phyloP scores from a whole-genome alignment of 2,329 filamentous ascomycete genomes.

The Fusarium sarcochroum region DNA sequence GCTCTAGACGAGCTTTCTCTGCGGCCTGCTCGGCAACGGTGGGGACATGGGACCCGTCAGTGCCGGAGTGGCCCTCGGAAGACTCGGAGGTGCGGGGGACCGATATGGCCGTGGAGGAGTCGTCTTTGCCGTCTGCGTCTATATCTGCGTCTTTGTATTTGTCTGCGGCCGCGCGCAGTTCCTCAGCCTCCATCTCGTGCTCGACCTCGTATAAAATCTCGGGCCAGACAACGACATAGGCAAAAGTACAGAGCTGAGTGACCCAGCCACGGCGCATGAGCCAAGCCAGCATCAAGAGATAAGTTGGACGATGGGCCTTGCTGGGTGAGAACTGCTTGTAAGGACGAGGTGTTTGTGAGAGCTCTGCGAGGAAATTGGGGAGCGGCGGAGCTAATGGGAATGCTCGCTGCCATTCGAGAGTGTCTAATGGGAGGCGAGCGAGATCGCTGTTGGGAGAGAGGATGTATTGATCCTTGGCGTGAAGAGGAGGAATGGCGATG shows the following conservation, averaged over 20 bases:
- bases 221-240: constrained; percentile 86
- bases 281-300: constrained; percentile 94
- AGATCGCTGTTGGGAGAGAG: constrained; percentile 91
- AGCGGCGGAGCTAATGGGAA: constrained; percentile 89
- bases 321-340: constrained; percentile 89
- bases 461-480: constrained; percentile 91
- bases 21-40: constrained; percentile 70
- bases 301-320: constrained; percentile 87
- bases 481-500: constrained; percentile 90
- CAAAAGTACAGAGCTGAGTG: constrained; percentile 91
- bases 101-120: constrained; percentile 31
- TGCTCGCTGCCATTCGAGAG: constrained; percentile 78
- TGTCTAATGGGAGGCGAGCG: constrained; percentile 76
- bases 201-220: constrained; percentile 87
- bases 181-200: constrained; percentile 76
- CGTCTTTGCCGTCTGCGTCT: constrained; percentile 45
- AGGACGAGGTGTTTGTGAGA: constrained; percentile 84
- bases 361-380: constrained; percentile 86
- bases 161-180: constrained; percentile 62
- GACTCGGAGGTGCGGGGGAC: constrained; percentile 47
- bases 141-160: constrained; percentile 45
- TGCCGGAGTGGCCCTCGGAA: constrained; percentile 45
- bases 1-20: constrained; percentile 72
- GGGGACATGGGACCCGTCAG: constrained; percentile 45
- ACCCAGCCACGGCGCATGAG: constrained; percentile 94